Conservation (phyloP, 2,329 filamentous ascomycete species). For the Colletotrichum costaricense region DNA sequence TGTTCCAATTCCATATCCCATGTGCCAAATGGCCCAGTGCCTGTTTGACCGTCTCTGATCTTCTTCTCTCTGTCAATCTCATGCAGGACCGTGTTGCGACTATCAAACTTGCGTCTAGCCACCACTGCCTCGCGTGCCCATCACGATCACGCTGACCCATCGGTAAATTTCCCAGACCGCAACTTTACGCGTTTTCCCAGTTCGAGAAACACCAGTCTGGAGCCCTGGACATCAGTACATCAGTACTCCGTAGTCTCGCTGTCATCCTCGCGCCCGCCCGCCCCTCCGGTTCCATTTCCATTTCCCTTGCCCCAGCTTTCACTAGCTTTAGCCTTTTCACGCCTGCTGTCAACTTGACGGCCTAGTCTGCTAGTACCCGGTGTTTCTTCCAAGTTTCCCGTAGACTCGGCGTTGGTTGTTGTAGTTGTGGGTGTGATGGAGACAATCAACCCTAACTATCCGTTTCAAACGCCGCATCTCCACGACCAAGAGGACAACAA, state of each 20-base stretch:
- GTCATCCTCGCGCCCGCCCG: not conserved
- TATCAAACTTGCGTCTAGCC: not conserved
- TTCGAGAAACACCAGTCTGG: no score
- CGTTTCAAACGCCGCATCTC: conserved; percentile 10
- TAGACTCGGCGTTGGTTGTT: not conserved
- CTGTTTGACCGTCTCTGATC: conserved; percentile 7
- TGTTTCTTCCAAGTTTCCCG: not conserved
- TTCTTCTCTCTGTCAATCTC: not conserved
- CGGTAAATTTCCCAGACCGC: conserved; percentile 21
- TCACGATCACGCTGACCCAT: conserved; percentile 22
- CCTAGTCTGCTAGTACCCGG: not conserved
- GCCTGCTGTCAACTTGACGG: conserved; percentile 6
- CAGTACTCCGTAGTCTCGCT: not conserved
- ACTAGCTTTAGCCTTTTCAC: not conserved
- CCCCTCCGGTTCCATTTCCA: conserved; percentile 4
- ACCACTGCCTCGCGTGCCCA: not conserved
- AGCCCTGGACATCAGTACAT: no score
- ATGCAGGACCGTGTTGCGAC: not conserved
- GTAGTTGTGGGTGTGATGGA: conserved; percentile 20
- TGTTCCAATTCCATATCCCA: not conserved
- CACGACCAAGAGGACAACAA: no score
- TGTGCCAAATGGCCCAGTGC: not conserved
- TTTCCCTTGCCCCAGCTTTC: not conserved
- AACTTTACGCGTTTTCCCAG: conserved; percentile 11
- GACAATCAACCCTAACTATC: conserved; percentile 24